These are phyloP conservation scores for Westerdykella ornata DNA, from an alignment of 2,329 filamentous ascomycete species.

Conservation along the genomic window DNA sequence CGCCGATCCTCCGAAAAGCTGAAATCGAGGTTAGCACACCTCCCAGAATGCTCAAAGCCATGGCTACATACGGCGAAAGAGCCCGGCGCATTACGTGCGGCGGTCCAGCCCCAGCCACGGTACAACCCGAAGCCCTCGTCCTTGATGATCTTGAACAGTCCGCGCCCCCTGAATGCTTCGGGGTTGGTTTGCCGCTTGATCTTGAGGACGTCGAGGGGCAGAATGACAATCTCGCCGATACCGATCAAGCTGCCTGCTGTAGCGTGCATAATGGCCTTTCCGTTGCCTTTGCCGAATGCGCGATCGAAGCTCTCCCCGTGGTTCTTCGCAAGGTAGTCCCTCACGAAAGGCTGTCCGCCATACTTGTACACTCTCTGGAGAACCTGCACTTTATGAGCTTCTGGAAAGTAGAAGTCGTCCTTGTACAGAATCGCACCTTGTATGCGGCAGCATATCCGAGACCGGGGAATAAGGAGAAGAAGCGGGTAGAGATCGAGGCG, in stretches of 20 bases:
- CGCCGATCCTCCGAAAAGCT: conserved; percentile 95
- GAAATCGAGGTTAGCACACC: conserved; percentile 1
- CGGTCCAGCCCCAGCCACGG: conserved; percentile 95
- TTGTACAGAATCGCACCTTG: conserved; percentile 53
- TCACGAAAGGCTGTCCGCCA: conserved; percentile 89
- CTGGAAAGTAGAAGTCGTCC: too few relatives aligned
- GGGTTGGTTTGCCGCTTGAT: conserved; percentile 99
- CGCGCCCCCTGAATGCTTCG: conserved; percentile 91
- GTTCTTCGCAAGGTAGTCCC: conserved; percentile 77
- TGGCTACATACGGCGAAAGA: conserved; percentile 74
- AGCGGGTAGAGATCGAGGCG: conserved; percentile 66
- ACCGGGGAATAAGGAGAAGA: conserved; percentile 92
- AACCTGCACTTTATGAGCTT: conserved; percentile 45
- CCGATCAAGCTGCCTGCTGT: conserved; percentile 92
- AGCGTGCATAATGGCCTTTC: conserved; percentile 97
- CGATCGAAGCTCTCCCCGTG: conserved; percentile 77
- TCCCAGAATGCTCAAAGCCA: conserved; percentile 3
- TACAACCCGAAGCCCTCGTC: conserved; percentile 96
- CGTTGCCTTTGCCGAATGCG: conserved; percentile 91
- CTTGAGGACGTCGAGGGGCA: conserved; percentile 95
- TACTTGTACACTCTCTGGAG: conserved; percentile 98
- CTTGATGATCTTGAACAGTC: conserved; percentile 77
- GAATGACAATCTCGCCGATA: conserved; percentile 91
- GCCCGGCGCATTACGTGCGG: conserved; percentile 90
- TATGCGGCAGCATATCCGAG: conserved; percentile 96